These are phyloP conservation scores for Skeletonema grethae DNA, from an alignment of 108 stramenopile genomes.

Conservation along the genomic window DNA sequence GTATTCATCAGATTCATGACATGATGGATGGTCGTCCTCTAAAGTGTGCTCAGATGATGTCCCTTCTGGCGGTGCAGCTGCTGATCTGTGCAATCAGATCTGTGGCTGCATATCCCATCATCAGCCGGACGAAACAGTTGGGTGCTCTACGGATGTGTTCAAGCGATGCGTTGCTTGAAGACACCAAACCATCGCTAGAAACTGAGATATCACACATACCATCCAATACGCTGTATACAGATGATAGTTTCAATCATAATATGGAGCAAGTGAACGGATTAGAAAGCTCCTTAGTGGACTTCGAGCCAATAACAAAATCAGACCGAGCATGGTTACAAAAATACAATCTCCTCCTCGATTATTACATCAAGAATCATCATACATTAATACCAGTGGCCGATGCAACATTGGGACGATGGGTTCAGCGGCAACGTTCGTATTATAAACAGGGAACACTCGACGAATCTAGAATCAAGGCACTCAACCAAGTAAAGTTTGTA, in stretches of 20 bases:
- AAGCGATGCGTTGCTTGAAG: too few species aligned
- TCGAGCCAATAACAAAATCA: background rate
- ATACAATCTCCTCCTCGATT: background rate
- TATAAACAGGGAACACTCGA: constrained; percentile 1
- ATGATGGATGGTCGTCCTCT: background rate
- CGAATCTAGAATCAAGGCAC: too few species aligned
- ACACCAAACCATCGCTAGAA: background rate
- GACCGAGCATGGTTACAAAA: background rate
- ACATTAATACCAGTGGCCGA: background rate
- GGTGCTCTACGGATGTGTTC: too few species aligned
- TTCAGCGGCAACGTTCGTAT: constrained; percentile 6
- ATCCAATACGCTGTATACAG: background rate
- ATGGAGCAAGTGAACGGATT: background rate
- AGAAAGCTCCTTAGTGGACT: background rate
- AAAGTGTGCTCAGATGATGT: background rate
- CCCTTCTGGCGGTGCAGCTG: background rate
- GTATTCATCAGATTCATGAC: background rate
- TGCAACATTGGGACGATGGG: constrained; percentile 10
- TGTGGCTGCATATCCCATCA: background rate
- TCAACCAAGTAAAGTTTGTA: background rate
- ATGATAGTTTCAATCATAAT: background rate
- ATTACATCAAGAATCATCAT: background rate
- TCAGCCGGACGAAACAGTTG: too few species aligned
- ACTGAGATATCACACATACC: background rate
- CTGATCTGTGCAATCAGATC: background rate